These are phyloP conservation scores for Pythium utonaiense DNA, from an alignment of 352 stramenopile species.

Conservation along the genomic window DNA sequence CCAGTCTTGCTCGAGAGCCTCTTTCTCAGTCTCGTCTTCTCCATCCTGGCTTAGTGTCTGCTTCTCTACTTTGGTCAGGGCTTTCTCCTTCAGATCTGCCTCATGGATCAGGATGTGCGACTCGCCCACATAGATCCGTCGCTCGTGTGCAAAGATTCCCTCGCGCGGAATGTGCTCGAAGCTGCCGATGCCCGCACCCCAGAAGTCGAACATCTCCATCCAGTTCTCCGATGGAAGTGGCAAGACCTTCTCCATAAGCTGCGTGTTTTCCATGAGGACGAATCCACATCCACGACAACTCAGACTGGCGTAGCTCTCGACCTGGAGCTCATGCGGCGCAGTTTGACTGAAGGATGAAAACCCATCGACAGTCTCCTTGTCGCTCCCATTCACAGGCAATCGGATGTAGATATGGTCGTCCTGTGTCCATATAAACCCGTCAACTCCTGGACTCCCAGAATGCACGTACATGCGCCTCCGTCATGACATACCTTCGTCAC, in stretches of 20 bases:
- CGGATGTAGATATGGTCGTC: constrained; percentile 64
- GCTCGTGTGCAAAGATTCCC: constrained; percentile 47
- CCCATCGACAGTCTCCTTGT: constrained; percentile 45
- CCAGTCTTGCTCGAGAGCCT: constrained; percentile 34
- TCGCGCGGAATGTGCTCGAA: constrained; percentile 80
- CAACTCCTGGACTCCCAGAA: too few species aligned
- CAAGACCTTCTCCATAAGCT: constrained; percentile 49
- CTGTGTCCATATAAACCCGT: constrained; percentile 2
- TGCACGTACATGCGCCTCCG: too few species aligned
- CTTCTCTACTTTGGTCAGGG: constrained; percentile 12
- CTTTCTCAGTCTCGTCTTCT: constrained; percentile 4
- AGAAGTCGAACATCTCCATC: constrained; percentile 89
- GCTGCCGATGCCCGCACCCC: constrained; percentile 67
- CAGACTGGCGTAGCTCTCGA: constrained; percentile 39
- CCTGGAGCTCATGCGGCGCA: constrained; percentile 34
- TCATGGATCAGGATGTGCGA: constrained; percentile 60
- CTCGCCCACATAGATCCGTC: constrained; percentile 60
- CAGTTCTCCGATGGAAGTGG: constrained; percentile 77
- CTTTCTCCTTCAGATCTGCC: constrained; percentile 29
- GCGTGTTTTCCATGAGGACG: constrained; percentile 16
- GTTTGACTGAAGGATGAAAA: constrained; percentile 62
- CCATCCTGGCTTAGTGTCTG: neutral
- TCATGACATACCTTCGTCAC: constrained; percentile 36
- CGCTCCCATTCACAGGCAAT: constrained; percentile 42
- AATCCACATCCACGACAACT: constrained; percentile 41